Evolutionary conservation across 495 filamentous ascomycete species (phyloP).

Genomic region (Daldinia childiae): DNA sequence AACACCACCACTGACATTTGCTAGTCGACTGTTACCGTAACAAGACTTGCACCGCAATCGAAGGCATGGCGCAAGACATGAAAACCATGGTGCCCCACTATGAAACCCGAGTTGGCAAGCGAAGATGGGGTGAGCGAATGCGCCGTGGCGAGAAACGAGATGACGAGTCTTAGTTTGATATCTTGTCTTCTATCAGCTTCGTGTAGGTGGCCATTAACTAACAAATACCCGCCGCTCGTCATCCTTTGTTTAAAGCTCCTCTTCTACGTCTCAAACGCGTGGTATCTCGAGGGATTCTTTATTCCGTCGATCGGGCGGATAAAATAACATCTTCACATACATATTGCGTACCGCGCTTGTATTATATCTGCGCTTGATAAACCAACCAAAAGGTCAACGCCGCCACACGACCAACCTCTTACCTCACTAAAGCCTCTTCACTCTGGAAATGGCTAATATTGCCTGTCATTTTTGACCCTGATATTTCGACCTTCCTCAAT

Average conservation of each 20-base stretch:
- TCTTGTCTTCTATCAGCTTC: neutral
- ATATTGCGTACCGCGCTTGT: slow-evolving; percentile 23
- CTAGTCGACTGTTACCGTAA: slow-evolving; percentile 94
- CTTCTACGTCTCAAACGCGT: neutral
- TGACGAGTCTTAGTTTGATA: slow-evolving; percentile 42
- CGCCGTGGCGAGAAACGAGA: slow-evolving; percentile 51
- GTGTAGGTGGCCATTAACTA: slow-evolving; percentile 16
- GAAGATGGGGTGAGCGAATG: slow-evolving; percentile 78
- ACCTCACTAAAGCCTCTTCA: neutral
- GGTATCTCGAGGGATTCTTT: neutral
- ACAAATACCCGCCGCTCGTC: neutral
- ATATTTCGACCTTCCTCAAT: neutral
- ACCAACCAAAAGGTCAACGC: slow-evolving; percentile 20
- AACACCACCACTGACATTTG: slow-evolving; percentile 34
- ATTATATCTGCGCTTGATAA: slow-evolving; percentile 37
- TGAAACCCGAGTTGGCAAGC: slow-evolving; percentile 88
- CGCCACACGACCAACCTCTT: slow-evolving; percentile 21
- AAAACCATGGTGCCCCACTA: slow-evolving; percentile 79
- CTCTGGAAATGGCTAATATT: neutral
- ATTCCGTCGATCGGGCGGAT: slow-evolving; percentile 4
- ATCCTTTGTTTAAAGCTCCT: slow-evolving; percentile 1
- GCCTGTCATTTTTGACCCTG: neutral
- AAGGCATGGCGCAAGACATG: slow-evolving; percentile 76
- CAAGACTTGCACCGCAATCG: slow-evolving; percentile 85
- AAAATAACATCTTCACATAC: slow-evolving; percentile 22